Evolutionary conservation across 1,284 basidiomycete genomes (phyloP), one percentile per base, ranked within the genome.

Genomic region (Ustilago esculenta): DNA sequence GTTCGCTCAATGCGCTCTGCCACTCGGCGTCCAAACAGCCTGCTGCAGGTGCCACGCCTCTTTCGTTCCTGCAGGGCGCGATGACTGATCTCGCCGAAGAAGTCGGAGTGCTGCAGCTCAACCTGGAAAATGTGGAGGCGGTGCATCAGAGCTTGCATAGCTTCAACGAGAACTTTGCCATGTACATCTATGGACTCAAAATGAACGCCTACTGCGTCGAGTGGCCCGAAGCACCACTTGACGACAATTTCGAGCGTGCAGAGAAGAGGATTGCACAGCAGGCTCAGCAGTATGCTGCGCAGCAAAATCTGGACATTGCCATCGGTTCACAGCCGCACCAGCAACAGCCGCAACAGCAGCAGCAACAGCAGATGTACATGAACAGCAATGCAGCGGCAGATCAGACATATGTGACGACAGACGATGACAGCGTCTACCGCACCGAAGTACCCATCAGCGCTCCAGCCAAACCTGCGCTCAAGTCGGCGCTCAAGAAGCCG

Each of bases 151-250:
- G 91, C 17, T 85, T 97, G 42, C 87, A 87, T 5, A 88, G 87
- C 11, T 96, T 97, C 85, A 95, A 96, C 80, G 94, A 97, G 81
- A 89, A 89, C 34, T 97, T 97, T 79, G 90, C 92, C 10, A 92
- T 91, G 81, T 94, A 90, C 86, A 83, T 96, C 17, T 94, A 94
- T 81, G 89, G 90, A 10, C 88, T 96, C 87, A 90, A 92, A 81
- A 95, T 96, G 92, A 94, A 95, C 77, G 90, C 92, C 1, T 87
- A 94, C 67, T 94, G 92, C 24, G 89, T 90, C 0, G 93, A 95
- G 81, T 96, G 92, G 92, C 87, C 88, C 0, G 90, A 94, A 86
- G 73, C 70, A 15, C 76, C 76, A 5, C 43, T 43, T 25, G 54
- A 77, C 32, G 76, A 80, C 34, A 75, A 72, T 40, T 79, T 79